Base-by-base conservation (phyloP, 2,329 filamentous ascomycete genomes). In the Stagonosporopsis cucurbitacearum region DNA sequence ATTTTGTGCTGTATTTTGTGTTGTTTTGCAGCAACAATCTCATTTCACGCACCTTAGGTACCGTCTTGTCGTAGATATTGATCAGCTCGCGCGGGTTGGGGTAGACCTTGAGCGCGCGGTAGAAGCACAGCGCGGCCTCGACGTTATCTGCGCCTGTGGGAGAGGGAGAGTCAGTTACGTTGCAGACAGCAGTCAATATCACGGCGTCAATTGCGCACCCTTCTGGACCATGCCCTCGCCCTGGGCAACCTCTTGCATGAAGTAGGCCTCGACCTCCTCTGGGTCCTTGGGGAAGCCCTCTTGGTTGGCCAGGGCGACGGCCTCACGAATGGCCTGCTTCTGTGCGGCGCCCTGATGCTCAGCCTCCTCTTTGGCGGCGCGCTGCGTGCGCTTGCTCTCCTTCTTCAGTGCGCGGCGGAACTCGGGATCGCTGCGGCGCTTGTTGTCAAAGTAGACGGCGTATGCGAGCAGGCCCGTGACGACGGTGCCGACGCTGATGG, bases 41-140 rank as follows among this genome's bases (percentile, higher is more conserved):
- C n/a, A n/a, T n/a, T n/a, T n/a, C n/a, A 17, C 20, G 12, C 78
- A 92, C 93, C 90, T 97, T 97, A 68, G 94, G 89, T 41, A 98
- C 93, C 28, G 95, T 98, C 86, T 96, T 96, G 79, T 99, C 95
- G 79, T 99, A 99, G 78, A 99, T 96, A 71, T 86, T 86, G 76
- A 99, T 97, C 69, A 99, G 83, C 73, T 98, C 95, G 69, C 88
- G 86, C 12, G 94, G 95, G 70, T 91, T 90, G 48, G 95, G 95
- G 80, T 99, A 99, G 68, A 98, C 95, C 85, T 99, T 99, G 66
- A 99, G 86, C 40, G 93, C 95, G 84, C 93, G 96, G 86, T 98
- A 99, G 81, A 99, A 99, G 77, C 91, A 92, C 58, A 98, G 82
- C 43, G 95, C 94, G 47, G 95, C 91, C 64, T 97, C 93, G 56